These are phyloP conservation scores for Pholiota conissans DNA, from an alignment of 768 basidiomycete species.

Conservation along the genomic window DNA sequence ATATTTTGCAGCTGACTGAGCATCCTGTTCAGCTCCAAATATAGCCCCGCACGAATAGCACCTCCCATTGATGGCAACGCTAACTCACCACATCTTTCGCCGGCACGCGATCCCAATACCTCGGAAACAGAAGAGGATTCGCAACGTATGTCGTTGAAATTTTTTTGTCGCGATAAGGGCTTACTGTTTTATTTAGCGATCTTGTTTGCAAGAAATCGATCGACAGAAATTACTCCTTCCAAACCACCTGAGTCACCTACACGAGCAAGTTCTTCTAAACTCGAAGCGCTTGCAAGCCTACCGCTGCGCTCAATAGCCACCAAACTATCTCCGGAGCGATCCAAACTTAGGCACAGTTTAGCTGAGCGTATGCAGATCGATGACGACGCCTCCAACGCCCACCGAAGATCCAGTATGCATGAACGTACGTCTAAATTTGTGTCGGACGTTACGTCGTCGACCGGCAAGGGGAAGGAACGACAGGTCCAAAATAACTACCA, in stretches of 20 bases:
- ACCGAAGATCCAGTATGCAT: not conserved
- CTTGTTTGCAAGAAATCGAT: conserved; percentile 10
- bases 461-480: conserved; percentile 22
- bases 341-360: not conserved
- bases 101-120: conserved; percentile 20
- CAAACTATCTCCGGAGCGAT: not conserved
- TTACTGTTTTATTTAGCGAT: conserved; percentile 10
- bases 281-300: not conserved
- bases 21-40: conserved; percentile 4
- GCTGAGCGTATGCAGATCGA: not conserved
- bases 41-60: not conserved
- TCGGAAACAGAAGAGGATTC: conserved; percentile 43
- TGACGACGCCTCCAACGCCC: not conserved
- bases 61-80: conserved; percentile 1
- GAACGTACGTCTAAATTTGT: not conserved
- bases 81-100: conserved; percentile 4
- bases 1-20: not conserved
- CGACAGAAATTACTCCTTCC: conserved; percentile 14
- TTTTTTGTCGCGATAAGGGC: not conserved
- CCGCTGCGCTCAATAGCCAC: conserved; percentile 2
- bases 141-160: conserved; percentile 16
- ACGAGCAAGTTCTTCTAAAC: conserved; percentile 8
- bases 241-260: conserved; percentile 21
- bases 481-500: conserved; percentile 9
- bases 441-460: not conserved